These are phyloP conservation scores for Paraphaeosphaeria sporulosa DNA, from an alignment of 2,329 filamentous ascomycete genomes.

Conservation along the genomic window DNA sequence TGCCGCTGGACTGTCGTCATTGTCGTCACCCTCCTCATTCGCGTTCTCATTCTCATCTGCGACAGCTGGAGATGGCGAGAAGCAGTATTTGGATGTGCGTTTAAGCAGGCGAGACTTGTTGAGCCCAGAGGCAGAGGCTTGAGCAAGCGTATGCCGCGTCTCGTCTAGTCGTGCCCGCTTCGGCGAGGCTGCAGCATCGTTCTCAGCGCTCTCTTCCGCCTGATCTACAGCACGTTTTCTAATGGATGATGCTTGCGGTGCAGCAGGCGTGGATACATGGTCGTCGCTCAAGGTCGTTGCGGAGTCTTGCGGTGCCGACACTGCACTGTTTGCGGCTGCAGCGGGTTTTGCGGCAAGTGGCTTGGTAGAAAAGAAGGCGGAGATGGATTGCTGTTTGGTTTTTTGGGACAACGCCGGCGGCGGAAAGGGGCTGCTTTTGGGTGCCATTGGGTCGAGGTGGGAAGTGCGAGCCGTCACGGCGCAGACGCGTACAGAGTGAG, in stretches of 20 bases:
- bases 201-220: conserved; percentile 44
- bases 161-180: conserved; percentile 48
- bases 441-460: conserved; percentile 41
- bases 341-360: conserved; percentile 42
- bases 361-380: conserved; percentile 76
- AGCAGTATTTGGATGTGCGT: conserved; percentile 66
- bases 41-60: conserved; percentile 44
- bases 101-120: conserved; percentile 42
- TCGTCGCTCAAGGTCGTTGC: conserved; percentile 22
- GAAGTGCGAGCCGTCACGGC: conserved; percentile 24
- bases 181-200: conserved; percentile 34
- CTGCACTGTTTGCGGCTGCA: conserved; percentile 23
- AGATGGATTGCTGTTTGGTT: conserved; percentile 83
- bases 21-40: conserved; percentile 55
- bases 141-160: conserved; percentile 30
- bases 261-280: conserved; percentile 22
- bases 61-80: conserved; percentile 59
- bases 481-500: conserved; percentile 7
- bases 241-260: conserved; percentile 15
- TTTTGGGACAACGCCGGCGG: conserved; percentile 43
- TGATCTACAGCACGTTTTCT: conserved; percentile 48
- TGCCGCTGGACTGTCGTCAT: conserved; percentile 59
- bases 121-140: conserved; percentile 30
- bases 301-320: conserved; percentile 27
- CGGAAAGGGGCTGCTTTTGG: conserved; percentile 43